phyloP scores from a whole-genome alignment of 2,329 filamentous ascomycete species.

The Nemania sp. region DNA sequence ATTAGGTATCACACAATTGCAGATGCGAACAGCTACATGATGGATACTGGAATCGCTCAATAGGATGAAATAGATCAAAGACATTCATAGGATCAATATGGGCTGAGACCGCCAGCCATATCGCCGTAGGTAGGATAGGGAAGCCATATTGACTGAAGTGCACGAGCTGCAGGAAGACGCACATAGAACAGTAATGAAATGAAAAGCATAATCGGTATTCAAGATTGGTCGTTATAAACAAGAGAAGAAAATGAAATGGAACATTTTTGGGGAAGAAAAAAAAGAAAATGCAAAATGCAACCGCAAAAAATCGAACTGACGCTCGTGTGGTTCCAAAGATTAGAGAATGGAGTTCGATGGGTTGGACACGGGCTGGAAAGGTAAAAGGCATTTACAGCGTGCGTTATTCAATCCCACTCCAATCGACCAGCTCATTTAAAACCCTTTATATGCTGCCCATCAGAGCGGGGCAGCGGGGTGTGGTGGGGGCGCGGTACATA shows the following conservation, averaged over 20 bases:
- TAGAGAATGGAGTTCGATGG: slow-evolving; percentile 32
- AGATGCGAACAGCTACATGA: too few species aligned
- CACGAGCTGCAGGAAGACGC: too few species aligned
- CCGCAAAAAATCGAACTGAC: slow-evolving; percentile 46
- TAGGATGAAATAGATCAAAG: too few species aligned
- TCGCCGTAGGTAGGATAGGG: too few species aligned
- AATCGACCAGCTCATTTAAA: fast-evolving
- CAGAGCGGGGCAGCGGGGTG: not conserved
- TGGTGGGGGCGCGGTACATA: not conserved
- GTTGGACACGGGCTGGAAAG: slow-evolving; percentile 29
- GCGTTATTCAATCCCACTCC: slow-evolving; percentile 31
- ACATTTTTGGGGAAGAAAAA: not conserved
- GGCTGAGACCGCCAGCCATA: too few species aligned
- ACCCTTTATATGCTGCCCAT: slow-evolving; percentile 5
- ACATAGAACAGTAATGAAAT: too few species aligned
- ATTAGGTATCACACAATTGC: too few species aligned
- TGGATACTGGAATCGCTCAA: too few species aligned
- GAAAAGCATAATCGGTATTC: too few species aligned
- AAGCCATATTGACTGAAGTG: too few species aligned
- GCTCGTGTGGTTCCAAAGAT: slow-evolving; percentile 38
- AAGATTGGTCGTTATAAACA: too few species aligned
- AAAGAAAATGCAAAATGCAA: not conserved
- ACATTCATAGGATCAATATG: too few species aligned
- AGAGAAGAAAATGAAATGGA: not conserved
- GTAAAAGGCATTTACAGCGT: slow-evolving; percentile 30